Percentiles rank a stretch among this genome's conserved stretches.
Evolutionary conservation across 108 stramenopile genomes (phyloP).

Genomic region (Hondaea fermentalgiana): DNA sequence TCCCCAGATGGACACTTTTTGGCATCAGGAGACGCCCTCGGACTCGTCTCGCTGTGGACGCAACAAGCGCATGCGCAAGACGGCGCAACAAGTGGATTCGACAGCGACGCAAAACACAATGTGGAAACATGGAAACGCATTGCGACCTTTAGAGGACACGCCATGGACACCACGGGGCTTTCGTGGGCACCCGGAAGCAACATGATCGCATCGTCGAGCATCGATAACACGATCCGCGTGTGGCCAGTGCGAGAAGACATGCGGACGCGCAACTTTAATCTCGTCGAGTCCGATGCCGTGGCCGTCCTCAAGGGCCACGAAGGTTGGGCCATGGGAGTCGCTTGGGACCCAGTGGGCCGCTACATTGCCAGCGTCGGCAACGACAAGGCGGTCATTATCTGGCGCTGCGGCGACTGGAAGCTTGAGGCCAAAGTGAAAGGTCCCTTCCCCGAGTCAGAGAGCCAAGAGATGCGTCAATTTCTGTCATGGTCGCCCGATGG

Average conservation of each 20-base stretch:
- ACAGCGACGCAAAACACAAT: not conserved
- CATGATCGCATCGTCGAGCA: not conserved
- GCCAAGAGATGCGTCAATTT: not conserved
- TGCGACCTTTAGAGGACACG: not conserved
- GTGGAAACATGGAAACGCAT: not conserved
- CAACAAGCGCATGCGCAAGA: not conserved
- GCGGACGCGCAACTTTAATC: not conserved
- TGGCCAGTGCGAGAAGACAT: not conserved
- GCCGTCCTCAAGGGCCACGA: not conserved
- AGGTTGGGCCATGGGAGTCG: not conserved
- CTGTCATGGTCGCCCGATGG: not conserved
- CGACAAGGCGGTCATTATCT: not conserved
- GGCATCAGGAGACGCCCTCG: not conserved
- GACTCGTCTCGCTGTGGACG: not conserved
- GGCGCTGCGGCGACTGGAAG: constrained; percentile 10
- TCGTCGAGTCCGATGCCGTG: not conserved
- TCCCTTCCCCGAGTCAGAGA: not conserved
- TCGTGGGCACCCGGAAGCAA: constrained; percentile 5
- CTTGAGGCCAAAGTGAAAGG: not conserved
- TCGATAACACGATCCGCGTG: not conserved
- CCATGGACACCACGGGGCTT: not conserved
- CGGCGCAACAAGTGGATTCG: not conserved
- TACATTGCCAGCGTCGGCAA: not conserved
- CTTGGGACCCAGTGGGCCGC: constrained; percentile 4
- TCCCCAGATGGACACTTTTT: not conserved